Evolutionary conservation across 2,329 filamentous ascomycete genomes (phyloP), one percentile per base, ranked within the genome.

Genomic region (Aspergillus jensenii): DNA sequence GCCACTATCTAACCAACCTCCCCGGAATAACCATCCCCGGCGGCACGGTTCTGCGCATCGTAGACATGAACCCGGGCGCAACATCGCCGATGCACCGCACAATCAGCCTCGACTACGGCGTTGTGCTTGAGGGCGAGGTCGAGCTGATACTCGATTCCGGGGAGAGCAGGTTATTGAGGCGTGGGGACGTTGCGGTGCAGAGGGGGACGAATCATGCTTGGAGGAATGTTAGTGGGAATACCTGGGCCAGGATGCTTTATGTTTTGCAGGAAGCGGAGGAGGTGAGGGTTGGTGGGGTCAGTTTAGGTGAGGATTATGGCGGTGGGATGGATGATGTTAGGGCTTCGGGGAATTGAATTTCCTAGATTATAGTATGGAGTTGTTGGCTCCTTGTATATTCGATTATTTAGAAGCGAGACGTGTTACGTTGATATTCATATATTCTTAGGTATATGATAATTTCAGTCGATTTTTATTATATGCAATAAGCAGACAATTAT

Each of bases 61-160:
- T 81, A 11, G 79, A 82, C 60, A 78, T 82, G 61, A 69, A 65
- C 0, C 79, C 80, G 0, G 69, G 67, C 0, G 73, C 75, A 25
- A 62, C 71, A 49, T 75, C 72, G 37, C 71, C 76, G 27, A 81
- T 82, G 77, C 82, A 84, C 63, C 75, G 81, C 6, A 82, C 81
- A 0, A 73, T 80, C 60, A 78, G 73, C 14, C 67, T 84, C 5
- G 82, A 84, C 62, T 83, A 80, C 59, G 82, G 80, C 11, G 74
- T 56, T 40, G 54, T 56, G 25, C 40, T 56, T 11, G 54, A 56
- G 46, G 47, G 54, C 12, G 54, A 27, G 40, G 54, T 56, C 4
- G 31, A 56, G 47, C 41, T 56, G 23, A 40, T 51, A 21, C 53
- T 55, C n/a, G 56, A 55, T 40, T 45, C 35, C 1, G 56, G 56